These are phyloP conservation scores for Linderniella brevidens DNA, from an alignment of 257 asterid species.

Conservation along the genomic window DNA sequence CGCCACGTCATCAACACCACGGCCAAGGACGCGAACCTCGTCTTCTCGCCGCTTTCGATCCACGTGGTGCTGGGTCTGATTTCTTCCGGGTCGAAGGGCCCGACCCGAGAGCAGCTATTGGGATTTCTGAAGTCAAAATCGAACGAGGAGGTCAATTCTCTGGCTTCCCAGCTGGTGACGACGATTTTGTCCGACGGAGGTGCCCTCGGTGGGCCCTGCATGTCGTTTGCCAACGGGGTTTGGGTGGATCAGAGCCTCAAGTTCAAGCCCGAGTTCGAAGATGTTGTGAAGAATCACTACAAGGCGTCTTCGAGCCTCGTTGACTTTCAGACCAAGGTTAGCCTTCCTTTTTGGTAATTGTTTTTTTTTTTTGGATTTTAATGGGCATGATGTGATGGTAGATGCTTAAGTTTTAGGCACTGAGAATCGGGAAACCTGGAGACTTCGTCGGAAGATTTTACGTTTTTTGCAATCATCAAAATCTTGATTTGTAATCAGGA, in stretches of 20 bases:
- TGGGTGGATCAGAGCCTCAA: conserved; percentile 35
- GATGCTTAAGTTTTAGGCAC: too few relatives aligned
- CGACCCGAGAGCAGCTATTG: conserved; percentile 26
- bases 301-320: conserved; percentile 28
- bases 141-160: conserved; percentile 14
- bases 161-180: conserved; percentile 30
- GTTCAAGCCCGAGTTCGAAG: conserved; percentile 26
- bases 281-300: conserved; percentile 21
- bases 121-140: conserved; percentile 20
- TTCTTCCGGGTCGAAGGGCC: conserved; percentile 33
- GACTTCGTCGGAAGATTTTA: too few relatives aligned
- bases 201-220: conserved; percentile 20
- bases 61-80: conserved; percentile 26
- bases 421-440: too few relatives aligned
- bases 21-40: conserved; percentile 21
- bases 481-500: too few relatives aligned
- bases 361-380: not conserved
- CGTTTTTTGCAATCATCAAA: too few relatives aligned
- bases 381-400: too few relatives aligned
- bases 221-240: conserved; percentile 39
- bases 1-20: conserved; percentile 22
- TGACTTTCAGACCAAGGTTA: conserved; percentile 38
- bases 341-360: not conserved
- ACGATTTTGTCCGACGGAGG: conserved; percentile 31
- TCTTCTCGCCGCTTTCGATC: conserved; percentile 45